Conservation (phyloP, 2,329 filamentous ascomycete species). For the Nothomitra cinnamomea region DNA sequence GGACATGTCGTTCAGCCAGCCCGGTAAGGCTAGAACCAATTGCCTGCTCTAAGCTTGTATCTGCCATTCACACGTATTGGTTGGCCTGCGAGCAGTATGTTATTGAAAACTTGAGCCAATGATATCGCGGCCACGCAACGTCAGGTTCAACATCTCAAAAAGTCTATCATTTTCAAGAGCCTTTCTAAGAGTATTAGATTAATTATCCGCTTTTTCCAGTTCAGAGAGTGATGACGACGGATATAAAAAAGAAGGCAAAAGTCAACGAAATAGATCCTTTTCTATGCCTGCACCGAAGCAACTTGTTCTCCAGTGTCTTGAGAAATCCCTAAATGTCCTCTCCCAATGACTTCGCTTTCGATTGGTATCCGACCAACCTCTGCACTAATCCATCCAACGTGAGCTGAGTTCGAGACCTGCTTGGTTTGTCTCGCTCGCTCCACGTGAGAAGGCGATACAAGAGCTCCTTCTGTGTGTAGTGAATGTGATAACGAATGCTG, state of each 20-base stretch:
- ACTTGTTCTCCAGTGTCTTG: too few species aligned
- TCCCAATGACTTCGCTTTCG: too few species aligned
- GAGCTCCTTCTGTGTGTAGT: not conserved
- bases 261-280: not conserved
- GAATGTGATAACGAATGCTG: not conserved
- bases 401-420: not conserved
- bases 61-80: too few species aligned
- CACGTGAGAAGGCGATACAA: not conserved
- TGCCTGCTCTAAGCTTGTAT: too few species aligned
- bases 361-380: too few species aligned
- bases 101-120: too few species aligned
- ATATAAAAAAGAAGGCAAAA: not conserved
- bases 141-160: not conserved
- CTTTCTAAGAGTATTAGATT: slow-evolving; percentile 2
- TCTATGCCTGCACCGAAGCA: not conserved
- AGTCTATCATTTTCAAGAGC: not conserved
- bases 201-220: slow-evolving; percentile 1
- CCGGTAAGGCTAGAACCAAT: too few species aligned
- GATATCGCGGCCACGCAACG: too few species aligned
- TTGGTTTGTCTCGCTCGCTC: not conserved
- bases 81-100: too few species aligned
- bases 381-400: not conserved
- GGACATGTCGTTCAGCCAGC: too few species aligned
- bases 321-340: too few species aligned
- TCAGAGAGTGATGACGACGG: not conserved